phyloP scores from a whole-genome alignment of 1,284 basidiomycete genomes.

The Trametes pubescens region DNA sequence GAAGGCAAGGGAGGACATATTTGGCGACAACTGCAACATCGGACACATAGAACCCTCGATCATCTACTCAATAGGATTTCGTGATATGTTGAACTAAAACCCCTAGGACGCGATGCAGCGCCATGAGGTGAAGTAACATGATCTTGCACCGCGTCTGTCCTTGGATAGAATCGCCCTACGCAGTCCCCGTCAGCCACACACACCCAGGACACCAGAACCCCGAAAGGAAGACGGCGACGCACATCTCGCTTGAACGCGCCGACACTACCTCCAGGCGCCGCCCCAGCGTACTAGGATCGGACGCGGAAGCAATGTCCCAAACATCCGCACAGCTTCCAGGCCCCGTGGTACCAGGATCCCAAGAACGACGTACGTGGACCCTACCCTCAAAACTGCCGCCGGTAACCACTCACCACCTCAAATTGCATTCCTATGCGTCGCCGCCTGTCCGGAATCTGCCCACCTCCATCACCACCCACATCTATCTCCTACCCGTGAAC shows the following conservation, averaged over 20 bases:
- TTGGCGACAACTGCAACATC: too few species aligned
- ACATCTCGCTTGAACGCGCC: constrained; percentile 6
- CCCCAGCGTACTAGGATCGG: neutral
- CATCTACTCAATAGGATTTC: too few species aligned
- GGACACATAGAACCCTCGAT: too few species aligned
- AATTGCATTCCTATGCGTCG: neutral
- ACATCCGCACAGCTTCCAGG: neutral
- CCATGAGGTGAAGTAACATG: too few species aligned
- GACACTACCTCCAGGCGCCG: neutral
- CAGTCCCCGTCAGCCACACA: too few species aligned
- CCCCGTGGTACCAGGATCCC: neutral
- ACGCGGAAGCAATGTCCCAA: neutral
- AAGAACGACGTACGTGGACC: neutral
- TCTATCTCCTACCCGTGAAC: neutral
- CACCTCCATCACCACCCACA: neutral
- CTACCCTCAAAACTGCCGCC: neutral
- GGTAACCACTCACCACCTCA: neutral
- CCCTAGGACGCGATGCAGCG: too few species aligned
- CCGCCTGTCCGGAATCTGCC: neutral
- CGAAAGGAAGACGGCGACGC: neutral
- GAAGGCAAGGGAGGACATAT: too few species aligned
- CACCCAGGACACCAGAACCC: too few species aligned
- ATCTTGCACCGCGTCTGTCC: too few species aligned
- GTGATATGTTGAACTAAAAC: too few species aligned
- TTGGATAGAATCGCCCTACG: too few species aligned